Conservation (phyloP, 1,284 basidiomycete genomes). For the Ceratobasidium sp. region DNA sequence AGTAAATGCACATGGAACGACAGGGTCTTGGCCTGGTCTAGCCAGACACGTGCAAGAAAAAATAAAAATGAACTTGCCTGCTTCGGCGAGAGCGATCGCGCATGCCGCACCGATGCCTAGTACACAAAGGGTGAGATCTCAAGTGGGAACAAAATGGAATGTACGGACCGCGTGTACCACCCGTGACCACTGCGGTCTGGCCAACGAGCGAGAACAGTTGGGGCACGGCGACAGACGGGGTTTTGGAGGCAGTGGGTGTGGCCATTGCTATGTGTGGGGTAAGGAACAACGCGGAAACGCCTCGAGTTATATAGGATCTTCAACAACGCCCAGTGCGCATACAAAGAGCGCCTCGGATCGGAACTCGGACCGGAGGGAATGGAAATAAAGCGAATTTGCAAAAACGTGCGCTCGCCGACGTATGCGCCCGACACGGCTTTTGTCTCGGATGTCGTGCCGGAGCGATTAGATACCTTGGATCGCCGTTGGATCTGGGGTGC, state of each 20-base stretch:
- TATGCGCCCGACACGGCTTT: not conserved
- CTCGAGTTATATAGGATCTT: not conserved
- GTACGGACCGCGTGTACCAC: constrained; percentile 40
- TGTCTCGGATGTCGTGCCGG: constrained; percentile 6
- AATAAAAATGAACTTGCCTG: constrained; percentile 45
- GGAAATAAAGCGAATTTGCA: constrained; percentile 4
- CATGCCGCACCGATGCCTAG: constrained; percentile 76
- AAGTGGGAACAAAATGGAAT: not conserved
- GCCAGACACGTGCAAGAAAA: constrained; percentile 48
- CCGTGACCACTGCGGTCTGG: constrained; percentile 52
- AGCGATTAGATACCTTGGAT: constrained; percentile 23
- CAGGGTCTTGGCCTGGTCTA: constrained; percentile 48
- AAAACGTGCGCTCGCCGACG: not conserved
- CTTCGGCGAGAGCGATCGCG: constrained; percentile 73
- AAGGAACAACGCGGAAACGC: constrained; percentile 11
- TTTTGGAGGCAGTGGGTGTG: constrained; percentile 29
- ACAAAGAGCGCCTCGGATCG: constrained; percentile 4
- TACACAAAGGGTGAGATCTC: constrained; percentile 34
- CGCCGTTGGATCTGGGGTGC: constrained; percentile 3
- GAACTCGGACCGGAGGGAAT: constrained; percentile 25
- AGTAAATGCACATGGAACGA: constrained; percentile 52
- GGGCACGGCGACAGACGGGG: constrained; percentile 34
- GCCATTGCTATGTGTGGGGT: constrained; percentile 20
- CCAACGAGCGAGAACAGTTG: constrained; percentile 53
- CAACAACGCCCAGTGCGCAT: not conserved